phyloP scores from a whole-genome alignment of 257 asterid genomes.

The Catharanthus roseus region DNA sequence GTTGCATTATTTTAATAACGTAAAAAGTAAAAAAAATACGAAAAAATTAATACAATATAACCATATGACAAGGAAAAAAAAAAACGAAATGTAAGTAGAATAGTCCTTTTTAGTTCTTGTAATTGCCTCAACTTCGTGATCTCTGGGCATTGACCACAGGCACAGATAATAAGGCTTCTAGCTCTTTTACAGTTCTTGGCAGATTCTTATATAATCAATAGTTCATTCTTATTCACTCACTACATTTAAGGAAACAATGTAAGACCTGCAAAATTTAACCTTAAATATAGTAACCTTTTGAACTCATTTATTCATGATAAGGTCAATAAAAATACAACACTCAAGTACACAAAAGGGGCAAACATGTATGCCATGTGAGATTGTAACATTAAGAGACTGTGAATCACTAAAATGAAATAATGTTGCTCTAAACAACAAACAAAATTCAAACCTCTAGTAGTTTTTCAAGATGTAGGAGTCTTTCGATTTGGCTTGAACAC shows the following conservation, averaged over 20 bases:
- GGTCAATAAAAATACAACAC: constrained; percentile 25
- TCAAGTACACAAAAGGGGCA: constrained; percentile 11
- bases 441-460: constrained; percentile 14
- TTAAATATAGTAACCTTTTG: constrained; percentile 6
- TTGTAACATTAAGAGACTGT: constrained; percentile 12
- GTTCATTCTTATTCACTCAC: no score
- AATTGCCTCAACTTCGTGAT: no score
- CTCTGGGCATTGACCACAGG: no score
- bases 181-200: no score
- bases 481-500: constrained; percentile 71
- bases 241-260: neutral
- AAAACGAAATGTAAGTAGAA: no score
- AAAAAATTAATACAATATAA: no score
- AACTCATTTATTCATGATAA: constrained; percentile 20
- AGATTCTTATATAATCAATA: no score
- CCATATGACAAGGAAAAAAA: no score
- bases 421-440: constrained; percentile 11
- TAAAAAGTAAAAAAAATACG: no score
- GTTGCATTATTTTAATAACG: no score
- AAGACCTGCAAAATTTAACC: neutral
- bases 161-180: no score
- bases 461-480: constrained; percentile 48
- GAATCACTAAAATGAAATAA: constrained; percentile 6
- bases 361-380: constrained; percentile 21
- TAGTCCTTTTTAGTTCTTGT: no score